phyloP scores from a whole-genome alignment of 1,284 basidiomycete species.

The Tilletia caries region DNA sequence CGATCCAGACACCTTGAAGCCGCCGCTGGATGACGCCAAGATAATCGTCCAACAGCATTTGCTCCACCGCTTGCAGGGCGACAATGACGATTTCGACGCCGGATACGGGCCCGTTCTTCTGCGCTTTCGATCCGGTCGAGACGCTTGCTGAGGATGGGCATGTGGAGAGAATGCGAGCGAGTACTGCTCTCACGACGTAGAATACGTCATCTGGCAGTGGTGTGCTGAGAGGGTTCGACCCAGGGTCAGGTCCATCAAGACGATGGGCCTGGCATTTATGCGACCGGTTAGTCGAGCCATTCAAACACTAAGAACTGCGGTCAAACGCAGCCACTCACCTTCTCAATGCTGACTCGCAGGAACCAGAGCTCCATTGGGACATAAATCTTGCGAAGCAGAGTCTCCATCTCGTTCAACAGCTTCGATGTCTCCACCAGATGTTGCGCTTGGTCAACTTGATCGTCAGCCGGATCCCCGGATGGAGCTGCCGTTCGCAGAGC shows the following conservation, averaged over 20 bases:
- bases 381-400: constrained; percentile 67
- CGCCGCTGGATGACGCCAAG: constrained; percentile 46
- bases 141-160: background rate
- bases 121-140: background rate
- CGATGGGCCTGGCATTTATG: constrained; percentile 25
- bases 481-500: background rate
- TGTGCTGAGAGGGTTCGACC: constrained; percentile 35
- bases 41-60: constrained; percentile 41
- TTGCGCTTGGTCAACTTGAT: background rate
- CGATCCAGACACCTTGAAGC: constrained; percentile 45
- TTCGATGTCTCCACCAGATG: constrained; percentile 57
- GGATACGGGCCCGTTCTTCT: background rate
- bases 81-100: background rate
- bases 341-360: constrained; percentile 78
- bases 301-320: background rate
- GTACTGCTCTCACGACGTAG: constrained; percentile 46
- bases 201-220: constrained; percentile 51
- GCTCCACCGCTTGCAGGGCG: constrained; percentile 22
- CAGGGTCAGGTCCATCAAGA: constrained; percentile 33
- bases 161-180: constrained; percentile 42
- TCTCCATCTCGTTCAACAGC: constrained; percentile 63
- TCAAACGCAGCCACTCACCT: constrained; percentile 60
- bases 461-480: background rate
- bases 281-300: constrained; percentile 19
- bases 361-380: constrained; percentile 90